Evolutionary conservation across 352 stramenopile species (phyloP).

Genomic region (Pythium sukuiense): DNA sequence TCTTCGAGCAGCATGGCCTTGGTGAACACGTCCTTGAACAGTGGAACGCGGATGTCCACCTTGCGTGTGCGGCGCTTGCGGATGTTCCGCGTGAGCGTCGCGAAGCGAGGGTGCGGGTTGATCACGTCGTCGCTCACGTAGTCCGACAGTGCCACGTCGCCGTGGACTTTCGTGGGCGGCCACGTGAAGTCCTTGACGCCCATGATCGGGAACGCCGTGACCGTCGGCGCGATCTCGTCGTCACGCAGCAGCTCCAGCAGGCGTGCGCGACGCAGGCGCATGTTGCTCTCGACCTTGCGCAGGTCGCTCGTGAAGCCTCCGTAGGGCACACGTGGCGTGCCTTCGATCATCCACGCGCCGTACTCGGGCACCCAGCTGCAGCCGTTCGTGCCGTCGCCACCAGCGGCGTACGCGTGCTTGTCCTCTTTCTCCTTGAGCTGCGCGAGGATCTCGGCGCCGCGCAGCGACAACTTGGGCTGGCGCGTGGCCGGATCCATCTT

Average conservation of each 20-base stretch:
- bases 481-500: slow-evolving; percentile 88
- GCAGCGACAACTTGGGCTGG: slow-evolving; percentile 88
- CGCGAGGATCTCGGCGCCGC: slow-evolving; percentile 93
- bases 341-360: slow-evolving; percentile 99
- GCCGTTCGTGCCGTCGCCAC: slow-evolving; percentile 72
- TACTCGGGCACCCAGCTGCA: slow-evolving; percentile 99
- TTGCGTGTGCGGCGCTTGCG: slow-evolving; percentile 89
- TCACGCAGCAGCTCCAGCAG: slow-evolving; percentile 92
- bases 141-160: slow-evolving; percentile 90
- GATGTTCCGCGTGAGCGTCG: slow-evolving; percentile 98
- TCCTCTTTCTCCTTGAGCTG: slow-evolving; percentile 92
- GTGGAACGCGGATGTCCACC: slow-evolving; percentile 85
- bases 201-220: slow-evolving; percentile 97
- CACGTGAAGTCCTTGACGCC: slow-evolving; percentile 93
- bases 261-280: slow-evolving; percentile 94
- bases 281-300: slow-evolving; percentile 96
- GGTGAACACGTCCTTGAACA: slow-evolving; percentile 85
- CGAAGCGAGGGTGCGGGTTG: slow-evolving; percentile 98
- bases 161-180: slow-evolving; percentile 55
- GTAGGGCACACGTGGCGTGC: slow-evolving; percentile 94
- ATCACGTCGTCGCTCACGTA: slow-evolving; percentile 98
- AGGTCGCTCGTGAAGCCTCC: slow-evolving; percentile 94
- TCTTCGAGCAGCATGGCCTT: slow-evolving; percentile 72
- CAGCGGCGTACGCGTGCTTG: slow-evolving; percentile 35
- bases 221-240: slow-evolving; percentile 96